These are phyloP conservation scores for Acer campestre DNA, from an alignment of 345 rosid genomes.

Conservation along the genomic window DNA sequence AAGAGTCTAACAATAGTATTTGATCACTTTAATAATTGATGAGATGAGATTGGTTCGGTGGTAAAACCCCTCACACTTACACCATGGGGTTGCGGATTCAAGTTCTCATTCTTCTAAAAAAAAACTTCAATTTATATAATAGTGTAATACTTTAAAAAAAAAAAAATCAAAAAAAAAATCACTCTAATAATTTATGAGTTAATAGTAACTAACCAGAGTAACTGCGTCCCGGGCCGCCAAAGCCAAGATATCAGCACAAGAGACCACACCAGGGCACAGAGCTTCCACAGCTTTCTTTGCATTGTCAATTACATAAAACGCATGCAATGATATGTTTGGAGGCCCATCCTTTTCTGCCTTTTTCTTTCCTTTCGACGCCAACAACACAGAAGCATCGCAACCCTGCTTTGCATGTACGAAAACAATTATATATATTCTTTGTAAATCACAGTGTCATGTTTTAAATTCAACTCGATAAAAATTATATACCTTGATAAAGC, in stretches of 20 bases:
- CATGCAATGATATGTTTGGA: constrained; percentile 85
- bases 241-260: constrained; percentile 90
- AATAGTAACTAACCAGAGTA: constrained; percentile 46
- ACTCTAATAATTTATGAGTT: not conserved
- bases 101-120: too few species aligned
- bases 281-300: constrained; percentile 81
- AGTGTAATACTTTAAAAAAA: too few species aligned
- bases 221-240: constrained; percentile 88
- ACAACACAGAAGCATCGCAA: constrained; percentile 81
- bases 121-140: too few species aligned
- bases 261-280: constrained; percentile 76
- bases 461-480: too few species aligned
- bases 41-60: too few species aligned
- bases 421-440: not conserved
- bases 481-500: constrained; percentile 59
- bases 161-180: too few species aligned
- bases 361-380: constrained; percentile 66
- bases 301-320: constrained; percentile 76
- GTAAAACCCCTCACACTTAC: too few species aligned
- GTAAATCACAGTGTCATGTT: not conserved
- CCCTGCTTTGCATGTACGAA: constrained; percentile 46
- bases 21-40: too few species aligned
- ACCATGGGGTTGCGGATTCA: too few species aligned
- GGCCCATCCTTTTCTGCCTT: constrained; percentile 92
- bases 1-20: too few species aligned